Base-by-base conservation (phyloP, 1,139 yeast species). In the Tardiomyces blankii region DNA sequence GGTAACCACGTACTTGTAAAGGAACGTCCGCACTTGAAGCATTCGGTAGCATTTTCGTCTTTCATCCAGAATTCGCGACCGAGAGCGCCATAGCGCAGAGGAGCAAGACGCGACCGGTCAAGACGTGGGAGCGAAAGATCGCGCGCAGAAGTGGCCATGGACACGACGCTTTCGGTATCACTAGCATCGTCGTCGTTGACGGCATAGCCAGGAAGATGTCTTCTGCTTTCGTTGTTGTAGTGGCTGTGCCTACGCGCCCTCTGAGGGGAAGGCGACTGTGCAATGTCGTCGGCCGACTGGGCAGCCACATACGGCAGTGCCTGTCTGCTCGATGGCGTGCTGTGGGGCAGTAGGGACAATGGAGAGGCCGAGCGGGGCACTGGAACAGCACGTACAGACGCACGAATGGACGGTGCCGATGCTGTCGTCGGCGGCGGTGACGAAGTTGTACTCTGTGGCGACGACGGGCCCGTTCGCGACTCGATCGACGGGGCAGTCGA, bases 1-100 rank as follows among this genome's bases (percentile, higher is more conserved):
- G 32, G 14, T 6, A 6, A 11, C 18, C n/a, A 49, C 58, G 40
- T 49, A 54, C 58, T 73, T 7, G 85, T 77, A 59, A 86, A 86
- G 0, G 79, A 75, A 47, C 78, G 74, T 44, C 82, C 82, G 58
- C 95, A 86, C 35, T 80, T 74, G 51, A 85, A 79, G 58, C 95
- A 86, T 51, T 85, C 91, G 6, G 80, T 74, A 0, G 88, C 91
- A 58, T 83, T 82, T 43, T 86, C 85, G 63, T 86, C 95, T 60
- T 85, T 83, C 95, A 86, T 86, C 95, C 95, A 86, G 59, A 83
- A 86, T 57, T 83, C 85, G 44, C 74, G 74, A 32, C 67, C 61
- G 11, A 68, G 56, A 2, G 50, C 46, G 9, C 39, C 39, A 30
- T 30, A 30, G 11, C 19, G 9, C 19, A 35, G 39, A 3, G 39